Evolutionary conservation across 345 rosid genomes (phyloP), one percentile per base, ranked within the genome.

Genomic region (Mangifera indica): DNA sequence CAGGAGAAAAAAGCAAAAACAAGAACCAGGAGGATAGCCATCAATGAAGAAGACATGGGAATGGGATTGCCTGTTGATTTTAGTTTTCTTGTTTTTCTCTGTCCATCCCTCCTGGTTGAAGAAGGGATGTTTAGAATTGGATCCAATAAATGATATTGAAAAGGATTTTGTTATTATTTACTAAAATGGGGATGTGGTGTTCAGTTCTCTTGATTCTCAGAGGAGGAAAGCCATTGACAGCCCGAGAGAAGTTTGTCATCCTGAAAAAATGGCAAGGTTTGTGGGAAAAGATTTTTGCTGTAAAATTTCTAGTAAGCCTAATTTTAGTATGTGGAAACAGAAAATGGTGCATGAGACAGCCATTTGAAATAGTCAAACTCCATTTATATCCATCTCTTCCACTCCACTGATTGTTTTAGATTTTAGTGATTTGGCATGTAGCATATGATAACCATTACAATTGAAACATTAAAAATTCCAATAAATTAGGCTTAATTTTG

Each of bases 51-150:
- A 34, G 66, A 64, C 65, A 76, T 34, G 46, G 77, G 80, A 78
- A 77, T 78, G 46, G 79, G 56, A n/a, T 56, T 65, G 46, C 57
- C 10, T 25, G 17, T 25, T 24, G 17, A 2, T 65, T 48, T 20
- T 20, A 17, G 18, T 7, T 20, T 45, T 14, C 15, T 70, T 76
- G 76, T 60, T 77, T 77, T 76, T 77, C 86, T 63, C 74, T 85
- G 80, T 82, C 90, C 87, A 86, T 86, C 88, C 86, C 87, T 86
- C 84, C 76, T 84, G 82, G 78, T 37, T 37, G 42, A 66, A 25
- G 83, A 68, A 63, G 80, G 84, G 73, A 52, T 48, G 69, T 21
- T 66, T 46, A 13, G 56, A 70, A 61, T 22, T 46, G 49, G 53
- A 37, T 67, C 62, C 49, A 37, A 37, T 18, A 68, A 54, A 72